A percentile compares a stretch with the other conserved stretches of the same genome.
phyloP scores from a whole-genome alignment of 2,329 filamentous ascomycete genomes.

The Alternaria consortialis region DNA sequence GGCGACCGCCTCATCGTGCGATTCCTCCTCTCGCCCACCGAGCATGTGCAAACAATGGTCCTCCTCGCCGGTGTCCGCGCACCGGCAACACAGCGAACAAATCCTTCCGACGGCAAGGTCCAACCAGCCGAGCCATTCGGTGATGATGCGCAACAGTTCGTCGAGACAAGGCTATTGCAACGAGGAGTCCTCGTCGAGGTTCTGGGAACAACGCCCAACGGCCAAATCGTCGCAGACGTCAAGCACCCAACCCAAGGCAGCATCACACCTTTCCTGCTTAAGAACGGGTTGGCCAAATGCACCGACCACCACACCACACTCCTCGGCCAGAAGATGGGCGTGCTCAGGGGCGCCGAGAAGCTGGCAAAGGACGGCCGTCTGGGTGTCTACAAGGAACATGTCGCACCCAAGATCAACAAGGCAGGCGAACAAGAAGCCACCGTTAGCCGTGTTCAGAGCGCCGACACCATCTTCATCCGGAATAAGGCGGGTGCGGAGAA shows the following conservation, averaged over 20 bases:
- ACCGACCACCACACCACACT: conserved; percentile 96
- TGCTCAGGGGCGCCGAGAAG: conserved; percentile 86
- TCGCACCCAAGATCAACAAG: conserved; percentile 68
- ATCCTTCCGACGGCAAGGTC: conserved; percentile 78
- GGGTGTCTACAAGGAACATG: conserved; percentile 83
- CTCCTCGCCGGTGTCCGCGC: conserved; percentile 88
- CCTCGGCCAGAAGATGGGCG: conserved; percentile 86
- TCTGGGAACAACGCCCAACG: conserved; percentile 87
- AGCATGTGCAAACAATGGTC: conserved; percentile 89
- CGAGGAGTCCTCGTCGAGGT: conserved; percentile 83
- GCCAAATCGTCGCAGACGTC: conserved; percentile 86
- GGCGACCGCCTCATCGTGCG: conserved; percentile 90
- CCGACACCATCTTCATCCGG: conserved; percentile 87
- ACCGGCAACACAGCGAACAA: conserved; percentile 86
- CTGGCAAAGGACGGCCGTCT: conserved; percentile 78
- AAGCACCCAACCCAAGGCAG: conserved; percentile 85
- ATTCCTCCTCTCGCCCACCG: conserved; percentile 78
- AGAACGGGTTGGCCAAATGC: conserved; percentile 89
- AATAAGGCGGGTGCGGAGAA: conserved; percentile 87
- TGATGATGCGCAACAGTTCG: conserved; percentile 86
- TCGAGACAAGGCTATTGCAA: conserved; percentile 86
- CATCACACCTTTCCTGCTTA: conserved; percentile 89
- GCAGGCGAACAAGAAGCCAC: conserved; percentile 77
- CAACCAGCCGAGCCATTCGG: conserved; percentile 89
- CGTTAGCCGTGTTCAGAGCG: conserved; percentile 85